Conservation (phyloP, 345 rosid species). For the Arabidopsis arenosa region DNA sequence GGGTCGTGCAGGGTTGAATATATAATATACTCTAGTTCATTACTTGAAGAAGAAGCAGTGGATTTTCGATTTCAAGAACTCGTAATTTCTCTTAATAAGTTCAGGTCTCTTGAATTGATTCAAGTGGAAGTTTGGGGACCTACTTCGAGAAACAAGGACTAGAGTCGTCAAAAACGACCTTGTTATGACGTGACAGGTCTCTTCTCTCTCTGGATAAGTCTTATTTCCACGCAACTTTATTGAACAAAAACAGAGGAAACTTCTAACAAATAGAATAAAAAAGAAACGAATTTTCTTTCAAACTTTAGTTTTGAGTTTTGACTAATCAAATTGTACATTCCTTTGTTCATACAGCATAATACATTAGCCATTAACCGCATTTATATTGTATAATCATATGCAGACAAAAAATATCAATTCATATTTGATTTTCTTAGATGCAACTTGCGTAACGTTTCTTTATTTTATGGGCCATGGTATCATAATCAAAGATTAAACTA, state of each 20-base stretch:
- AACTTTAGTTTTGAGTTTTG: not conserved
- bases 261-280: not conserved
- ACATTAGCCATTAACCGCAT: not conserved
- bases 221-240: constrained; percentile 11
- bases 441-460: constrained; percentile 27
- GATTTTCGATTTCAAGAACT: constrained; percentile 15
- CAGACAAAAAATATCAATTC: not conserved
- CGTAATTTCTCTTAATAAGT: not conserved
- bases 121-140: constrained; percentile 31
- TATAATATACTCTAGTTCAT: constrained; percentile 12
- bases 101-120: not conserved
- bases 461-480: not conserved
- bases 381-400: not conserved
- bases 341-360: constrained; percentile 10
- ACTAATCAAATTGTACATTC: not conserved
- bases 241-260: constrained; percentile 10
- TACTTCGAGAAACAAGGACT: constrained; percentile 28
- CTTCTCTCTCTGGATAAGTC: constrained; percentile 31
- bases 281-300: not conserved
- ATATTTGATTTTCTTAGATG: not conserved
- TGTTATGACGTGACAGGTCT: constrained; percentile 34
- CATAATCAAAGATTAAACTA: not conserved
- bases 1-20: constrained; percentile 7
- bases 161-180: constrained; percentile 44
- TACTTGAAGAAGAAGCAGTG: constrained; percentile 40